Evolutionary conservation across 1,284 basidiomycete genomes (phyloP), one percentile per base, ranked within the genome.

Genomic region (Ustilago xerochloae): DNA sequence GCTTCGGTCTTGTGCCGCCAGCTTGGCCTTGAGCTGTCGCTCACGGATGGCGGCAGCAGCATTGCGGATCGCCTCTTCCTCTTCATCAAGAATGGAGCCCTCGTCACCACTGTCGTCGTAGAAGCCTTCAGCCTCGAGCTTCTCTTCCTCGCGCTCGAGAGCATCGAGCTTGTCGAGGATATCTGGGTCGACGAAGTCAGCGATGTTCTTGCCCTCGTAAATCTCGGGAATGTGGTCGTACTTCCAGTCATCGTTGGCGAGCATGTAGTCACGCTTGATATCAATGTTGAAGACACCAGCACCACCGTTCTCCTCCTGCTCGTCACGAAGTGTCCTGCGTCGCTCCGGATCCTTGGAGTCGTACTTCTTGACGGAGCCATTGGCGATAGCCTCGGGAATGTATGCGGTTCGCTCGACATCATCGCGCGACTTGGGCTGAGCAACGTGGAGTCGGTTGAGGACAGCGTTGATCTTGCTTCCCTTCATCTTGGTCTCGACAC

Each of bases 131-230:
- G 91, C 91, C 84, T 94, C 89, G 28, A 99, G 88, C 81, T 89
- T 90, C 86, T 97, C 96, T 86, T 99, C 96, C 85, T 99, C 96
- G 36, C 92, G 90, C 87, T 99, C 97, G 56, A 99, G 90, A 10
- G 94, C 96, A 84, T 98, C 96, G 63, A 99, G 90, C 86, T 93
- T 95, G 86, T 95, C 94, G 39, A 90, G 90, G 76, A 99, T 99
- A 83, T 99, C 97, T n/a, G 94, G 92, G 85, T 99, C 97, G 86
- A 99, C 92, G 80, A 99, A 99, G 88, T 99, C 96, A 38, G 95
- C 95, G 60, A 99, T 87, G 87, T 99, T 99, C 89, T 98, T 98
- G 86, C 96, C 97, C 76, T 98, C 90, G 90, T 93, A 90, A 82
- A 99, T 92, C 86, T 99, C 97, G 28, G 96, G 97, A 24, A 99